phyloP scores from a whole-genome alignment of 257 asterid genomes.

The Salvia miltiorrhiza region DNA sequence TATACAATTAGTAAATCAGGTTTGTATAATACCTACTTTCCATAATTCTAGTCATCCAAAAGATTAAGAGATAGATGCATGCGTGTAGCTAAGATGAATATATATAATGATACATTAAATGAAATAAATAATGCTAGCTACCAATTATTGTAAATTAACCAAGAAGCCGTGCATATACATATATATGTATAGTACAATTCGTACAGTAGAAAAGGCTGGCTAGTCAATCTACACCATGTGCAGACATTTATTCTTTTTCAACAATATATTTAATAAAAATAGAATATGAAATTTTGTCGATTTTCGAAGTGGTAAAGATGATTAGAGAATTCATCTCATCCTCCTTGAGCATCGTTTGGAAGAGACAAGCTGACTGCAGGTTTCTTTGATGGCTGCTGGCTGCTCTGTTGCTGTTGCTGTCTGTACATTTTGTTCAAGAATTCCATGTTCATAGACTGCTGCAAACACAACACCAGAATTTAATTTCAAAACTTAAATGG shows the following conservation, averaged over 20 bases:
- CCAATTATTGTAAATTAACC: background rate
- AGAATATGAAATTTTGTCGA: background rate
- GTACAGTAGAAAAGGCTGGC: background rate
- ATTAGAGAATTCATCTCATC: conserved; percentile 1
- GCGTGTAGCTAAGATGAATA: background rate
- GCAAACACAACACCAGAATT: background rate
- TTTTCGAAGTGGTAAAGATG: background rate
- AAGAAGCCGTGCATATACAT: background rate
- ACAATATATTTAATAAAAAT: background rate
- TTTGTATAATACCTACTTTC: no score
- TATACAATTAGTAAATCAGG: no score
- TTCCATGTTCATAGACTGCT: conserved; percentile 71
- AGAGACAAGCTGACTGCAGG: conserved; percentile 20
- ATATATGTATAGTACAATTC: background rate
- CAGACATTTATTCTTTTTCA: background rate
- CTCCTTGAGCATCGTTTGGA: conserved; percentile 32
- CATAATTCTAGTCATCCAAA: no score
- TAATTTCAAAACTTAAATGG: background rate
- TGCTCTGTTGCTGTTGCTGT: conserved; percentile 47
- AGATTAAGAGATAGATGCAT: background rate
- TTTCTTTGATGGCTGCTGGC: conserved; percentile 29
- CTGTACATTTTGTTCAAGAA: conserved; percentile 56
- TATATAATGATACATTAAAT: background rate
- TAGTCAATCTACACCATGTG: background rate
- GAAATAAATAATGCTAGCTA: background rate